Conservation (phyloP, 257 asterid species). For the Ocimum tenuiflorum region DNA sequence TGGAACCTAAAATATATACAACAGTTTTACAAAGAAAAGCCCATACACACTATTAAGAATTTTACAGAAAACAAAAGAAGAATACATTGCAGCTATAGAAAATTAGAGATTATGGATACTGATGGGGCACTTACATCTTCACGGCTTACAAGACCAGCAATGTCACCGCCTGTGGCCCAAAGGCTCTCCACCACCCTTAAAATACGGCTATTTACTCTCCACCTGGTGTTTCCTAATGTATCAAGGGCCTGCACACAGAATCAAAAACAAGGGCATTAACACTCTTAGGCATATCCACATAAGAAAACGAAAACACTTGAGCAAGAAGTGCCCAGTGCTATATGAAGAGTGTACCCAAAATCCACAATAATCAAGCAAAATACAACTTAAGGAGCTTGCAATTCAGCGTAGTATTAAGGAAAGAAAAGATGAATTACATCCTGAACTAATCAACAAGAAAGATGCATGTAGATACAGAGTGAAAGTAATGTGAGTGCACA, state of each 20-base stretch:
- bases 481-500: not conserved
- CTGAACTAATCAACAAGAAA: constrained; percentile 14
- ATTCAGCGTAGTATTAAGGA: not conserved
- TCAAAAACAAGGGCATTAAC: not conserved
- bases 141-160: constrained; percentile 83
- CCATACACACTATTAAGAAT: constrained; percentile 10
- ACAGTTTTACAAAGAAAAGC: constrained; percentile 13
- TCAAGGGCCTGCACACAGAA: constrained; percentile 70
- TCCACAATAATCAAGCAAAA: constrained; percentile 7
- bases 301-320: not conserved
- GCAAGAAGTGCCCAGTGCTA: constrained; percentile 13
- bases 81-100: not conserved
- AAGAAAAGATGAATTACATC: not conserved
- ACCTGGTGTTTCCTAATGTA: constrained; percentile 84
- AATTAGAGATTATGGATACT: not conserved
- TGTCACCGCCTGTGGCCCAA: constrained; percentile 86
- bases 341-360: constrained; percentile 4
- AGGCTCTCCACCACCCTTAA: constrained; percentile 73
- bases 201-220: constrained; percentile 83
- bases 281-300: constrained; percentile 11
- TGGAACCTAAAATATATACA: constrained; percentile 51
- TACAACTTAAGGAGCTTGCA: not conserved
- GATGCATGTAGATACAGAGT: too few species aligned
- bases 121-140: constrained; percentile 57
- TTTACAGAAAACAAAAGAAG: not conserved